Percentiles rank a stretch among this genome's conserved stretches.
Evolutionary conservation across 2,329 filamentous ascomycete species (phyloP).

Genomic region (Podosphaera fusca): DNA sequence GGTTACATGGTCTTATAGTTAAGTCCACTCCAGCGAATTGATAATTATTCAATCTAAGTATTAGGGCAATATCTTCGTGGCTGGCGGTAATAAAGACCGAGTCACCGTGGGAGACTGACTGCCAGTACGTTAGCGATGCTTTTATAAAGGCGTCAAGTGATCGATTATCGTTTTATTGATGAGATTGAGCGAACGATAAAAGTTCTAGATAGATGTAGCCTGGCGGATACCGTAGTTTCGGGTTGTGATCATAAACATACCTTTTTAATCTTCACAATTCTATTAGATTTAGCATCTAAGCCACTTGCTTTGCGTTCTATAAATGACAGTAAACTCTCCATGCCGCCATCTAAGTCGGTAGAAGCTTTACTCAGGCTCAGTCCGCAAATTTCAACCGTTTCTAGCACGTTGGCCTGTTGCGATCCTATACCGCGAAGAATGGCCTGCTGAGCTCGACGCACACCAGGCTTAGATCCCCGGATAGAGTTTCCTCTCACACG

Average conservation of each 20-base stretch:
- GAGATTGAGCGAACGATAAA: too few species aligned
- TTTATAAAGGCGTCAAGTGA: not conserved
- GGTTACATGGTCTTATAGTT: slow-evolving; percentile 24
- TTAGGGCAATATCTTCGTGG: slow-evolving; percentile 36
- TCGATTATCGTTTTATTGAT: too few species aligned
- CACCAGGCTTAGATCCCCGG: slow-evolving; percentile 14
- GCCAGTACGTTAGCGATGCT: slow-evolving; percentile 38
- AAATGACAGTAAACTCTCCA: slow-evolving; percentile 40
- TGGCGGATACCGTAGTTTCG: slow-evolving; percentile 14
- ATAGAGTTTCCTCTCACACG: slow-evolving; percentile 13
- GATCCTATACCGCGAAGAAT: slow-evolving; percentile 19
- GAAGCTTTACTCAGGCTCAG: slow-evolving; percentile 46
- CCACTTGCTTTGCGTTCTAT: slow-evolving; percentile 46
- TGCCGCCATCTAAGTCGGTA: slow-evolving; percentile 40
- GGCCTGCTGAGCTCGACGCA: slow-evolving; percentile 10
- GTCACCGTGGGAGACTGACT: slow-evolving; percentile 49
- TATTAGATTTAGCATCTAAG: slow-evolving; percentile 22
- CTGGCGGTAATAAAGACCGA: slow-evolving; percentile 43
- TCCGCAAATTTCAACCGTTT: slow-evolving; percentile 28
- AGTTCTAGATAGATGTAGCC: too few species aligned
- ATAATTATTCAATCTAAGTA: slow-evolving; percentile 46
- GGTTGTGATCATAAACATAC: slow-evolving; percentile 33
- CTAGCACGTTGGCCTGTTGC: slow-evolving; percentile 12
- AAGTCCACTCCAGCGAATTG: slow-evolving; percentile 42
- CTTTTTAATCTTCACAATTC: slow-evolving; percentile 45